Evolutionary conservation across 2,329 filamentous ascomycete species (phyloP), one percentile per base, ranked within the genome.

Genomic region (Penicillium crustosum): DNA sequence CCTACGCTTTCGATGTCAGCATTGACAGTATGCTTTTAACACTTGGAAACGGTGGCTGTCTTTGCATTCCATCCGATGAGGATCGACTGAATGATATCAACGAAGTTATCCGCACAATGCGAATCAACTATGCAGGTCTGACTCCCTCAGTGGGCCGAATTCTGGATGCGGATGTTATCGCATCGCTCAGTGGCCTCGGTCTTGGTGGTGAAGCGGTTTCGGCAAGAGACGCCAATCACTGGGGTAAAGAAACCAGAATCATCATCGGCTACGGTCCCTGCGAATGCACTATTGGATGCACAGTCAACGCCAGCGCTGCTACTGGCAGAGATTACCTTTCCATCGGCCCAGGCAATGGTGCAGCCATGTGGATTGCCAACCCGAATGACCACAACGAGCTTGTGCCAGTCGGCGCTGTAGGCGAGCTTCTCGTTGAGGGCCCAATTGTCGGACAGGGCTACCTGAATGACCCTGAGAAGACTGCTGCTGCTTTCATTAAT

Each of bases 131-230:
- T 75, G 81, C 79, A 0, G 83, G 84, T 63, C 78, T 88, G 68
- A 89, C 86, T 0, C 81, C 85, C 0, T 79, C 83, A 0, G 78
- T 88, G n/a, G 84, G 84, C 0, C 71, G 76, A 4, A 70, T 81
- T 6, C 56, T 82, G 15, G 70, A 75, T 13, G 69, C 77, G 0
- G 67, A 73, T 50, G 76, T 79, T 8, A 74, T 81, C 9, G 69
- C 75, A 17, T 73, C 72, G 1, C 67, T 82, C 17, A 66, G 73
- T 70, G 58, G 70, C 1, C 64, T 82, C 19, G 71, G 73, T 4
- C 70, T 81, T 9, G 77, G 77, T 31, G 78, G 78, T n/a, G 79
- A 81, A 56, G 75, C 78, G 1, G 72, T 72, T 6, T 74, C 77
- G 1, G 70, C 74, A 0, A 70, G 72, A 42, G 74, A 79, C 49